phyloP scores from a whole-genome alignment of 192 early-diverging fungal species.

The Coemansia sp. region DNA sequence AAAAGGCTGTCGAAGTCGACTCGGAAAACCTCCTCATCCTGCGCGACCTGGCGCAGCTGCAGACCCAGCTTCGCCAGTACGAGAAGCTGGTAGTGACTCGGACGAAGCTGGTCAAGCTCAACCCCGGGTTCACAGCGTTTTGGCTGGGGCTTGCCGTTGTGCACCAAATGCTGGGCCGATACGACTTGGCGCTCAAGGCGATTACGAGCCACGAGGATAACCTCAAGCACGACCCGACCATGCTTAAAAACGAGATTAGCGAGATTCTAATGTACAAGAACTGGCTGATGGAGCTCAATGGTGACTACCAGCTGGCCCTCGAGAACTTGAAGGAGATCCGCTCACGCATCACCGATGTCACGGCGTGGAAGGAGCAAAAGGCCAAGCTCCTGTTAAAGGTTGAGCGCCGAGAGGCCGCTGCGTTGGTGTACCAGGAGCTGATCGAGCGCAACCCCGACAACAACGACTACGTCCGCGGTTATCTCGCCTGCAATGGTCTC shows the following conservation, averaged over 20 bases:
- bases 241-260: constrained; percentile 64
- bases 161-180: constrained; percentile 75
- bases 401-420: constrained; percentile 66
- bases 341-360: constrained; percentile 69
- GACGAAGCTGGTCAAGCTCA: constrained; percentile 63
- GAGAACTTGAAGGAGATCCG: constrained; percentile 76
- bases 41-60: constrained; percentile 81
- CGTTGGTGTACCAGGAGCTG: constrained; percentile 70
- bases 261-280: constrained; percentile 88
- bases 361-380: constrained; percentile 71
- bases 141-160: constrained; percentile 86
- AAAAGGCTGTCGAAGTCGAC: constrained; percentile 80
- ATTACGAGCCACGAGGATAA: constrained; percentile 67
- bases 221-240: constrained; percentile 46
- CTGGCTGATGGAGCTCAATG: constrained; percentile 77
- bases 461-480: constrained; percentile 65
- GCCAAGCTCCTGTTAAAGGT: constrained; percentile 66
- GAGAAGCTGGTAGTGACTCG: constrained; percentile 75
- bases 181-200: constrained; percentile 71
- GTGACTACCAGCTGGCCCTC: constrained; percentile 71
- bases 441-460: constrained; percentile 81
- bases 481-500: constrained; percentile 56
- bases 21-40: constrained; percentile 91
- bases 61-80: constrained; percentile 84
- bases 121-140: constrained; percentile 66